These are phyloP conservation scores for Amanita jacksonii DNA, from an alignment of 768 basidiomycete genomes.

Conservation along the genomic window DNA sequence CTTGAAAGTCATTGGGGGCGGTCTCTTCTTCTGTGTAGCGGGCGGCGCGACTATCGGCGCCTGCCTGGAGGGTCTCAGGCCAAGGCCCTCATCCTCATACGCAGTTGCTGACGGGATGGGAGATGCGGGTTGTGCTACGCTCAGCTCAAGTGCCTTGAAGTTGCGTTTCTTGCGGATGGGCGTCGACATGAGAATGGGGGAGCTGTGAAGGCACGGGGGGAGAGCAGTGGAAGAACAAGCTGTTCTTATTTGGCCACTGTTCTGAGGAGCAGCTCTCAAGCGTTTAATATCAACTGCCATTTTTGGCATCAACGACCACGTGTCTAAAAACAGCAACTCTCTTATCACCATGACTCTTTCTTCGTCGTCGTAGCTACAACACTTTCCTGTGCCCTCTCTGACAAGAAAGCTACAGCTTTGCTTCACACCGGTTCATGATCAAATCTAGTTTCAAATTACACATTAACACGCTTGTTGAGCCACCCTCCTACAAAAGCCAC, in stretches of 20 bases:
- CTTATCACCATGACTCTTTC: not conserved
- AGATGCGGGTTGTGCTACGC: conserved; percentile 36
- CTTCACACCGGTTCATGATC: too few species aligned
- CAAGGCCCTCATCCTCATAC: not conserved
- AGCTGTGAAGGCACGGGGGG: not conserved
- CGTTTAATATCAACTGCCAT: too few species aligned
- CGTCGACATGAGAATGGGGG: conserved; percentile 27
- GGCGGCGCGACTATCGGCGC: conserved; percentile 12
- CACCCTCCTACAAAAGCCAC: conserved; percentile 72
- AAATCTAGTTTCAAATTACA: not conserved
- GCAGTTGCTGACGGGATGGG: conserved; percentile 22
- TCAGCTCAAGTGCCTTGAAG: conserved; percentile 78
- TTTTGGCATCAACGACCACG: not conserved
- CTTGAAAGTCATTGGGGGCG: conserved; percentile 76
- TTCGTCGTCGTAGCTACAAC: not conserved
- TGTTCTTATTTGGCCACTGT: not conserved
- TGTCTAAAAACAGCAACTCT: too few species aligned
- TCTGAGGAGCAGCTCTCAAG: too few species aligned
- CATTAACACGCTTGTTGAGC: conserved; percentile 27
- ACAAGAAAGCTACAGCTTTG: too few species aligned
- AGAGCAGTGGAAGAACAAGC: not conserved
- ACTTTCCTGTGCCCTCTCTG: not conserved
- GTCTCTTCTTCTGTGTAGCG: conserved; percentile 53
- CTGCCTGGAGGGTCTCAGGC: conserved; percentile 2
- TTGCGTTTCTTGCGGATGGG: conserved; percentile 87